Base-by-base conservation (phyloP, 495 filamentous ascomycete genomes). In the Pyrenula aspistea region DNA sequence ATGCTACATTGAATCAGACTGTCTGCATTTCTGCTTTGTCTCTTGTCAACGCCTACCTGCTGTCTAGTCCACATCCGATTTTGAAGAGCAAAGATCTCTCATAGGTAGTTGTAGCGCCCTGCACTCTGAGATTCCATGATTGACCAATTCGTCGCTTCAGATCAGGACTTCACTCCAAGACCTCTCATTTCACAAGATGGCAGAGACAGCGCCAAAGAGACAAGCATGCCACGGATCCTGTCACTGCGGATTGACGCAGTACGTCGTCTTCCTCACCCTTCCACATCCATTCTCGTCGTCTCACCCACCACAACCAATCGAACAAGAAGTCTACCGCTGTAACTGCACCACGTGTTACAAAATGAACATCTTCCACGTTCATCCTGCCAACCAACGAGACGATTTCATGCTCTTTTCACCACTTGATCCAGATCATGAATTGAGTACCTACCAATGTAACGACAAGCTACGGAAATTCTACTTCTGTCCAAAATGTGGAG, bases 291-390 rank as follows among this genome's bases (percentile, higher is more conserved):
- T 8, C 61, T 60, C 20, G 50, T 55, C 23, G 24, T 51, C 51
- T 57, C 49, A n/a, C 54, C 47, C 20, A 54, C 58, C 12, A 24
- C 57, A 19, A 22, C 51, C 15, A 51, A 49, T 47, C 25, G 12
- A 48, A 3, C 63, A 65, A 54, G 24, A 24, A 25, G 22, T 66
- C 55, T 60, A 67, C 61, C 51, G 60, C 36, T 71, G 68, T 60
- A 71, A 69, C 56, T 71, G 68, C 60, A 62, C 51, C 10, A 63
- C 65, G 21, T 71, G 68, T 60, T 60, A 65, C 49, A 71, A 71
- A 56, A 56, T 62, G 51, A 60, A 59, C 0, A 55, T 69, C 50
- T 61, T 71, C 52, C 68, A 71, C 60, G 55, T 68, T 22, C 65
- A 66, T 25, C 57, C 60, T 12, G 53, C 56, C 15, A 57, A 61